phyloP scores from a whole-genome alignment of 208 protist species.

The Tritrichomonas musculus region DNA sequence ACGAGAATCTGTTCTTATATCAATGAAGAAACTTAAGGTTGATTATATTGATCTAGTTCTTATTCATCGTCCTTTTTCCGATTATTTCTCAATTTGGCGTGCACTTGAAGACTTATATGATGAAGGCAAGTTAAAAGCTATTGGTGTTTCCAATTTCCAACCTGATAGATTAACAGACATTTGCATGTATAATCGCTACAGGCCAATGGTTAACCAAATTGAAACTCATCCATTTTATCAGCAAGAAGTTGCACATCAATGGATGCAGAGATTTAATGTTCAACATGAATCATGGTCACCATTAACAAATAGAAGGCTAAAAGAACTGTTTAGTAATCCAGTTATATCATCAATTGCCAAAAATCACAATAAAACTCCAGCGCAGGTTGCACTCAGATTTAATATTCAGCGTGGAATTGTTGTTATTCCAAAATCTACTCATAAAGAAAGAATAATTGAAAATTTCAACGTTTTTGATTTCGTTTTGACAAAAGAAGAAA shows the following conservation, averaged over 20 bases:
- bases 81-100: background rate
- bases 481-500: background rate
- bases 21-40: background rate
- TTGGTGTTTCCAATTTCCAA: no score
- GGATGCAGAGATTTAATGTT: no score
- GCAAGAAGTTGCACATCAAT: no score
- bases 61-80: background rate
- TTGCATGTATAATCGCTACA: no score
- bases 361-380: background rate
- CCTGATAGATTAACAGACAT: no score
- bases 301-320: no score
- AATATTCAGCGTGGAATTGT: background rate
- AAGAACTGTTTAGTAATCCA: background rate
- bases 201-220: no score
- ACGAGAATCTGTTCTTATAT: background rate
- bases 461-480: slow-evolving; percentile 23
- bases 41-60: background rate
- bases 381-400: background rate
- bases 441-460: background rate
- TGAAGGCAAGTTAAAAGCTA: no score
- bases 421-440: background rate
- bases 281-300: no score
- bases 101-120: background rate
- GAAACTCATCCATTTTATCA: no score
- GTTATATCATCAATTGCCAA: background rate